phyloP scores from a whole-genome alignment of 805 yeast genomes.

The Candida railenensis region DNA sequence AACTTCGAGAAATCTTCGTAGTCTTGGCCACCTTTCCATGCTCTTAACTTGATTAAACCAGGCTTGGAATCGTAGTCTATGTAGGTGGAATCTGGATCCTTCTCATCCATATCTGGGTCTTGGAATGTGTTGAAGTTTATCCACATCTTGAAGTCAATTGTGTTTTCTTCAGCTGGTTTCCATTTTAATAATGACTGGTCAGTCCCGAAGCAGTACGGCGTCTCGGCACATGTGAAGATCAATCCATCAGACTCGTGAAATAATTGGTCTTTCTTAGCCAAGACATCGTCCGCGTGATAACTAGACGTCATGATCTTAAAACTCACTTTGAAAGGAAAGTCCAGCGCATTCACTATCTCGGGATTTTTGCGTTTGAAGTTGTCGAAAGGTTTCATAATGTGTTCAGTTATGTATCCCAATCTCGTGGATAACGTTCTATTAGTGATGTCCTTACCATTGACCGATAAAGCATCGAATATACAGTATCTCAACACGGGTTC shows the following conservation, averaged over 20 bases:
- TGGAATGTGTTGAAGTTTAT: slow-evolving; percentile 57
- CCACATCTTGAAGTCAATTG: slow-evolving; percentile 80
- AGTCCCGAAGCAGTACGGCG: slow-evolving; percentile 87
- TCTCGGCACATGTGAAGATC: slow-evolving; percentile 85
- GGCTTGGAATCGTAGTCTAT: slow-evolving; percentile 84
- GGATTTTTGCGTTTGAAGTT: slow-evolving; percentile 69
- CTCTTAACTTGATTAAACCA: slow-evolving; percentile 52
- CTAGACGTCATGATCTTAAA: slow-evolving; percentile 87
- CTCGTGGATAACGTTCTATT: slow-evolving; percentile 76
- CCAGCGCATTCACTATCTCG: slow-evolving; percentile 58
- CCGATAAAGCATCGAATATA: slow-evolving; percentile 87
- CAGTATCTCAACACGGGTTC: slow-evolving; percentile 61
- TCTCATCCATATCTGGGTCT: slow-evolving; percentile 64
- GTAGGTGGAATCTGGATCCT: slow-evolving; percentile 70
- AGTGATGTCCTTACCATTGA: slow-evolving; percentile 71
- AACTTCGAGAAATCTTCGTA: slow-evolving; percentile 71
- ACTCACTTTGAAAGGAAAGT: slow-evolving; percentile 81
- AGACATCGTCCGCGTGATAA: slow-evolving; percentile 73
- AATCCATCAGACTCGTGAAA: slow-evolving; percentile 93
- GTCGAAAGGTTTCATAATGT: slow-evolving; percentile 79
- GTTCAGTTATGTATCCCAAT: slow-evolving; percentile 80
- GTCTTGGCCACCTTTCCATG: slow-evolving; percentile 71
- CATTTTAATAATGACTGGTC: slow-evolving; percentile 86
- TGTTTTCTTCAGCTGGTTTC: slow-evolving; percentile 96
- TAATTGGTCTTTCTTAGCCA: slow-evolving; percentile 65